Evolutionary conservation across 2,329 filamentous ascomycete genomes (phyloP), one percentile per base, ranked within the genome.

Genomic region (Aspergillus ochraceoroseus): DNA sequence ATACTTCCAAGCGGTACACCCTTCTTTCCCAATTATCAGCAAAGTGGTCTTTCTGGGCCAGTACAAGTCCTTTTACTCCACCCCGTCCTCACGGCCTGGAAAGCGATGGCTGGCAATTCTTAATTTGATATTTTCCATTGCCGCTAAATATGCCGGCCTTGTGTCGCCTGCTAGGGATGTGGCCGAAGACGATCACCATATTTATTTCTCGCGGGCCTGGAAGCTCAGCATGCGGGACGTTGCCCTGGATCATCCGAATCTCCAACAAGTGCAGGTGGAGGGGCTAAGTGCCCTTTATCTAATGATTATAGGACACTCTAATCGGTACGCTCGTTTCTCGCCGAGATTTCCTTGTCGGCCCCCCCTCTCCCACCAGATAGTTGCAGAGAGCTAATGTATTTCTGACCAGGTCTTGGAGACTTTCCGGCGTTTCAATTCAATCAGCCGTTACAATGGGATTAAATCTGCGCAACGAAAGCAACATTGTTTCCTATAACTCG

Each of bases 51-150:
- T 71, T 23, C 46, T 64, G 30, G 49, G 46, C 12, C 66, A 69
- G 36, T 67, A 64, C 41, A 58, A 57, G 33, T 59, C 58, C 1
- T 66, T 65, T 39, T 66, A 59, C 33, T 52, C 49, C 12, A 46
- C 53, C 17, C 47, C 57, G 6, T 56, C 52, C 20, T 48, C 62
- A 12, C 54, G 59, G 40, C 64, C 65, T 11, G 63, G 64, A 1
- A 63, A 58, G 29, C 57, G 58, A 42, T 68, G 65, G 65, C 52
- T 70, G 31, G 65, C 66, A 7, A 62, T 69, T 17, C 47, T 71
- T 28, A 70, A 71, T 42, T 38, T 70, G 17, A 59, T 71, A 11
- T 69, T 71, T 48, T 68, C 68, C 14, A 66, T 70, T 36, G 62
- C 62, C 12, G 61, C 63, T 15, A 61, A 57, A 47, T 61, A 67